These are phyloP conservation scores for Geotrichum australiense DNA, from an alignment of 1,139 yeast genomes.

Conservation along the genomic window DNA sequence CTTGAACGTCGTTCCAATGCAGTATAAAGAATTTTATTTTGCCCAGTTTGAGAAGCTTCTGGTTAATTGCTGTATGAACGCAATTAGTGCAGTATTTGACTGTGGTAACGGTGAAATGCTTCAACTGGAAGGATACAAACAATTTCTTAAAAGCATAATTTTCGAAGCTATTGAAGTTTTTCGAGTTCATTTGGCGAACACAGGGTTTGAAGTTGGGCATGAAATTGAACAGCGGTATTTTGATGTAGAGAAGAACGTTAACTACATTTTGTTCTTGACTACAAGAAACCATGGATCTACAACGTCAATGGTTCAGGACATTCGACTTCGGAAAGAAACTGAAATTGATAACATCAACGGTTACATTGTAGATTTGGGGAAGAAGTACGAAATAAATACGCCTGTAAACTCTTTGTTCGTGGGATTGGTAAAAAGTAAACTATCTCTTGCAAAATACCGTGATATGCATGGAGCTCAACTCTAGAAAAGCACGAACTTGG, in stretches of 20 bases:
- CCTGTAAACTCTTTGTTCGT: slow-evolving; percentile 44
- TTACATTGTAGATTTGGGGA: slow-evolving; percentile 50
- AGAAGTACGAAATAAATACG: slow-evolving; percentile 37
- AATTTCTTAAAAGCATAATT: slow-evolving; percentile 2
- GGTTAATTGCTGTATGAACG: slow-evolving; percentile 68
- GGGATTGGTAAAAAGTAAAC: slow-evolving; percentile 38
- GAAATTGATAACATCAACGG: slow-evolving; percentile 83
- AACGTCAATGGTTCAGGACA: slow-evolving; percentile 67
- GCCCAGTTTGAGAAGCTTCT: slow-evolving; percentile 71
- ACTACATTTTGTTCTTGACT: slow-evolving; percentile 1
- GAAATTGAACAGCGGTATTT: slow-evolving; percentile 6
- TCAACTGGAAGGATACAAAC: neutral
- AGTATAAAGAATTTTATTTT: slow-evolving; percentile 48
- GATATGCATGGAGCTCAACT: too few relatives aligned
- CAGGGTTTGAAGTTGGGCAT: neutral
- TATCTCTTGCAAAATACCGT: too few relatives aligned
- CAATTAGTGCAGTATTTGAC: slow-evolving; percentile 60
- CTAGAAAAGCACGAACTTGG: too few relatives aligned
- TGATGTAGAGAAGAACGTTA: slow-evolving; percentile 2
- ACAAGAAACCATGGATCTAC: slow-evolving; percentile 2
- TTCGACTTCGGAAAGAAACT: slow-evolving; percentile 50
- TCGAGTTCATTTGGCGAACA: neutral
- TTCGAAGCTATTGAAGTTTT: slow-evolving; percentile 4
- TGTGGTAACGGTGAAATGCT: slow-evolving; percentile 58
- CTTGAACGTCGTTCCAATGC: slow-evolving; percentile 41